These are phyloP conservation scores for Vaccinium corymbosum DNA, from an alignment of 148 eudicot genomes.

Conservation along the genomic window DNA sequence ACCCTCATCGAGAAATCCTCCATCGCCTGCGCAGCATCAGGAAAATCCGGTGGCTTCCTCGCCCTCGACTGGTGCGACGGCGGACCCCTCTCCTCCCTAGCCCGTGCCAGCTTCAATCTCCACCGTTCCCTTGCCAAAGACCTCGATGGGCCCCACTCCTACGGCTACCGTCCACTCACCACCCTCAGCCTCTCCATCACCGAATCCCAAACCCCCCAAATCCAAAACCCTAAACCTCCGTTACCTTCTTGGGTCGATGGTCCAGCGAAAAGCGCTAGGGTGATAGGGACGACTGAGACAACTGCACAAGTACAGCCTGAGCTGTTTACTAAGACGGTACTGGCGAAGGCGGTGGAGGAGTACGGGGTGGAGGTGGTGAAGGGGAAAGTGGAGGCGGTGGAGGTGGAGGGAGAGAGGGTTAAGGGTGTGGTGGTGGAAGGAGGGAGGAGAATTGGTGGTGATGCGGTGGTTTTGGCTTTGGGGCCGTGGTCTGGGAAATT, in stretches of 20 bases:
- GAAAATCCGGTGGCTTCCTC: conserved; percentile 86
- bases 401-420: conserved; percentile 28
- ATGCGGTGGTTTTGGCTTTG: conserved; percentile 74
- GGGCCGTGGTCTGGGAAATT: conserved; percentile 81
- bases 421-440: conserved; percentile 47
- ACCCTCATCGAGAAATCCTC: conserved; percentile 74
- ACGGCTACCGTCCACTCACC: conserved; percentile 73
- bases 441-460: conserved; percentile 51
- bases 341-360: conserved; percentile 58
- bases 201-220: conserved; percentile 26
- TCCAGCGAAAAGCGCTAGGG: conserved; percentile 30
- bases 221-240: background rate
- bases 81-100: conserved; percentile 60
- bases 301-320: conserved; percentile 88
- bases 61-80: conserved; percentile 84
- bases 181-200: conserved; percentile 53
- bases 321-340: conserved; percentile 53
- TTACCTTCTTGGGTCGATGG: conserved; percentile 81
- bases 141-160: conserved; percentile 53
- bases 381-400: conserved; percentile 57
- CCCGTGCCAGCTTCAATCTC: conserved; percentile 72
- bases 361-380: conserved; percentile 67
- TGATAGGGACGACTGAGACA: conserved; percentile 59
- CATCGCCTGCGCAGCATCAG: conserved; percentile 86
- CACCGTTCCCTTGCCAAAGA: conserved; percentile 58